These are phyloP conservation scores for Fraxinus ornus DNA, from an alignment of 305 asterid species.

Conservation along the genomic window DNA sequence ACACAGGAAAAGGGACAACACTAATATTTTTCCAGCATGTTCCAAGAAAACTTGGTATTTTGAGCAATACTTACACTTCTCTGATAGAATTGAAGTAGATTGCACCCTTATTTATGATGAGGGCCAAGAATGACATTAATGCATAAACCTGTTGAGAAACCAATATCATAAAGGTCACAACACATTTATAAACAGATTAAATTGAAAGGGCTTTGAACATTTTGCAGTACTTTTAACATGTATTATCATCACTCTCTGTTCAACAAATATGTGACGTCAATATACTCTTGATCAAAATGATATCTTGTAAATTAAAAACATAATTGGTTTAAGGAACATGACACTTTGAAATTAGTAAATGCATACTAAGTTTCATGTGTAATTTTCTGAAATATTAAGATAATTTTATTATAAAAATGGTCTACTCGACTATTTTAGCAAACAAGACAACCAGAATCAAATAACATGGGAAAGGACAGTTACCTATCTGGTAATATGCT, in stretches of 20 bases:
- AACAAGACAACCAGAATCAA: background rate
- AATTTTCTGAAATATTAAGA: background rate
- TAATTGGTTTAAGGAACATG: background rate
- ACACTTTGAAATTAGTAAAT: background rate
- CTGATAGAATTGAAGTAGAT: slow-evolving; percentile 94
- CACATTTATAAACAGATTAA: background rate
- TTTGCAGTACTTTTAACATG: background rate
- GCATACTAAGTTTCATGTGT: background rate
- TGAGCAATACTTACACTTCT: slow-evolving; percentile 75
- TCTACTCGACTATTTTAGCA: background rate
- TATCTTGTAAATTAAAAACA: background rate
- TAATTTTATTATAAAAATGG: background rate
- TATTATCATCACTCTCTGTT: background rate
- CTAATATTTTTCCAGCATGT: background rate
- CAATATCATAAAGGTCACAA: slow-evolving; percentile 32
- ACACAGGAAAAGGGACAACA: background rate
- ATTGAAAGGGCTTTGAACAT: background rate
- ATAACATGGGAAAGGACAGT: background rate
- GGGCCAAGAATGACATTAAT: slow-evolving; percentile 83
- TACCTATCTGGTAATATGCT: background rate
- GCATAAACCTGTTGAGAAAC: slow-evolving; percentile 79
- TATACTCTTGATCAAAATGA: background rate
- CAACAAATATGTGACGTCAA: background rate
- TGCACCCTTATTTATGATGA: slow-evolving; percentile 64
- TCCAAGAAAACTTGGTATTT: background rate